Conservation (phyloP, 768 basidiomycete genomes). For the Pleurotus pulmonarius region DNA sequence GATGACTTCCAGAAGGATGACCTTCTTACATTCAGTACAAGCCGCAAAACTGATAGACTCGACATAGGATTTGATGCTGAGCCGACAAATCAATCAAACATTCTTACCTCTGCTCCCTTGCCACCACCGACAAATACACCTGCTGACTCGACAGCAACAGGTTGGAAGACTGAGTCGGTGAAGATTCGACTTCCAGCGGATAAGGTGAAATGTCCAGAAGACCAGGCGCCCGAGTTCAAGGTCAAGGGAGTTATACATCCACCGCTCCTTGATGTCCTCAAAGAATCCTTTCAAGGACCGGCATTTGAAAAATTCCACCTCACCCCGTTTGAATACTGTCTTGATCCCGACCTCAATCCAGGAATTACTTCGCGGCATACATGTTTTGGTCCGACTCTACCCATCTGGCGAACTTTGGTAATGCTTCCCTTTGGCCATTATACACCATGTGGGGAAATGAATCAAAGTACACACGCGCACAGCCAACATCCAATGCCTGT, state of each 20-base stretch:
- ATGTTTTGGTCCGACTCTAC: slow-evolving; percentile 31
- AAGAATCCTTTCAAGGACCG: slow-evolving; percentile 13
- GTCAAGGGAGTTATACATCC: slow-evolving; percentile 25
- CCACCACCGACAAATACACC: background rate
- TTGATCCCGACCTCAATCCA: slow-evolving; percentile 8
- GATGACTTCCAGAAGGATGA: slow-evolving; percentile 20
- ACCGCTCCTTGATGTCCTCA: slow-evolving; percentile 17
- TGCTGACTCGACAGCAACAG: slow-evolving; percentile 9
- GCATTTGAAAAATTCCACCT: slow-evolving; percentile 10
- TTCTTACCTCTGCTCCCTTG: background rate
- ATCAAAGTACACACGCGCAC: slow-evolving; percentile 33
- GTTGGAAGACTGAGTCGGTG: slow-evolving; percentile 19
- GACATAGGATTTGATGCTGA: slow-evolving; percentile 9
- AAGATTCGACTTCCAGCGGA: slow-evolving; percentile 18
- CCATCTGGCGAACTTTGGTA: slow-evolving; percentile 28
- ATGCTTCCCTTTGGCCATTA: slow-evolving; percentile 27
- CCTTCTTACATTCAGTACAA: slow-evolving; percentile 16
- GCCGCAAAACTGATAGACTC: slow-evolving; percentile 12
- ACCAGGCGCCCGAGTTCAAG: slow-evolving; percentile 21
- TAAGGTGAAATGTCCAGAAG: slow-evolving; percentile 16
- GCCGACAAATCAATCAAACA: background rate
- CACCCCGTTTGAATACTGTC: slow-evolving; percentile 15
- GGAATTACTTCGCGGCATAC: slow-evolving; percentile 16
- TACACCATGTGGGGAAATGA: slow-evolving; percentile 29
- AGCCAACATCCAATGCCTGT: slow-evolving; percentile 23